Evolutionary conservation across 495 filamentous ascomycete species (phyloP), one percentile per base, ranked within the genome.

Genomic region (Tuber brumale): DNA sequence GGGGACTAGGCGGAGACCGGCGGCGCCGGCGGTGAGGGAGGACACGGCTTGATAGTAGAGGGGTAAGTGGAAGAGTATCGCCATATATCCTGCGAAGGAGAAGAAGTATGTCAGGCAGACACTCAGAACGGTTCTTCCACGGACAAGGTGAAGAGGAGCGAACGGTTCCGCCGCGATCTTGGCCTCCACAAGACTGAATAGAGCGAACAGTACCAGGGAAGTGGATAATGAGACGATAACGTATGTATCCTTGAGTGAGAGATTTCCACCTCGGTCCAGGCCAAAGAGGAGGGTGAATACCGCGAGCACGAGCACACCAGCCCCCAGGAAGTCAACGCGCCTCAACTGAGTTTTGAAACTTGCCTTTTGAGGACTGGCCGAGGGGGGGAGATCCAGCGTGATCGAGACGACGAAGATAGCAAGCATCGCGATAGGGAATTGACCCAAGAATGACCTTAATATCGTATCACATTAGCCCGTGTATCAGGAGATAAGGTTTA

Each of bases 271-370:
- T 72, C 89, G 88, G 82, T 97, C 93, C 19, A 97, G 86, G 19
- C 92, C 93, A 69, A 95, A 83, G 8, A 95, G 87, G 41, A 97
- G 86, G 7, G 87, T 85, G 72, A 92, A 89, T 0, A 95, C 91
- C 4, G 93, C 93, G 3, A 85, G 84, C n/a, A 94, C 86, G 10
- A 93, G 89, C 31, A 90, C 85, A 43, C 89, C 84, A 0, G 94
- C 93, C 14, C 93, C 93, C 1, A 91, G 84, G 81, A 96, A 95
- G 81, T 97, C 93, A 76, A 97, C 88, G 10, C 90, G 90, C n/a
- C 84, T 84, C 10, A 95, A 85, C 83, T 95, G 91, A 12, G 83
- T 83, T 76, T 86, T 89, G 73, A 80, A 76, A 51, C 41, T 73
- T 70, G 57, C 73, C 4, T 76, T 73, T 85, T 31, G 75, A 39